Evolutionary conservation across 1,139 yeast genomes (phyloP).

Genomic region (Wickerhamomyces sp.): DNA sequence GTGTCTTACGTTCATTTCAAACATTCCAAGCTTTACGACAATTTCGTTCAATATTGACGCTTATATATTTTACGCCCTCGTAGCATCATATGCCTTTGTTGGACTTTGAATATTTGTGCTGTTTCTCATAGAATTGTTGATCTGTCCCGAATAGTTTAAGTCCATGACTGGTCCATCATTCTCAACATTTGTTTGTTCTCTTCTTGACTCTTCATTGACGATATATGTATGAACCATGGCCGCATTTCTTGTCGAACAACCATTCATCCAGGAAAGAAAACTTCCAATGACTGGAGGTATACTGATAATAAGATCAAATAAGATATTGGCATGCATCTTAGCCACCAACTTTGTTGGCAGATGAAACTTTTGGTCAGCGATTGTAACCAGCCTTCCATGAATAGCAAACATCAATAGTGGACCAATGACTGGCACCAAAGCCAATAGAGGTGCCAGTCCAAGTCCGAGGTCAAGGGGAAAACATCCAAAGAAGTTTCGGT

Average conservation of each 20-base stretch:
- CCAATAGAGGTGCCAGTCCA: conserved; percentile 68
- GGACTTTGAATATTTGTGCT: not conserved
- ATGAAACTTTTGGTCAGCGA: conserved; percentile 51
- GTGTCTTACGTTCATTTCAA: no score
- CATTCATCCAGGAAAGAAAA: conserved; percentile 72
- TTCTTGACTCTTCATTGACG: conserved; percentile 14
- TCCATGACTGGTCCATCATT: not conserved
- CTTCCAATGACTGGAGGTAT: conserved; percentile 78
- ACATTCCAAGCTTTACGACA: no score
- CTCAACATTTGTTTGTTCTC: not conserved
- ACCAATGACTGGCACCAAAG: conserved; percentile 73
- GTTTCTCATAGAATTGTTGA: not conserved
- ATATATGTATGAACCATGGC: conserved; percentile 51
- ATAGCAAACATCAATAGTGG: conserved; percentile 75
- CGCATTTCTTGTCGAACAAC: conserved; percentile 87
- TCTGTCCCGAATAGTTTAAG: conserved; percentile 5
- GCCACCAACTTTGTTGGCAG: conserved; percentile 59
- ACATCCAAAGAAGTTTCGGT: conserved; percentile 71
- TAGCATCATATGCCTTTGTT: conserved; percentile 1
- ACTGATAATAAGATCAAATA: conserved; percentile 66
- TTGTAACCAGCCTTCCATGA: conserved; percentile 58
- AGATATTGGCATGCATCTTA: conserved; percentile 69
- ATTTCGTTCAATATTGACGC: no score
- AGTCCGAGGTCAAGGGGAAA: conserved; percentile 74
- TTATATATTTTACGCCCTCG: not conserved